phyloP scores from a whole-genome alignment of 805 yeast genomes.

The Metschnikowia vanudenii region DNA sequence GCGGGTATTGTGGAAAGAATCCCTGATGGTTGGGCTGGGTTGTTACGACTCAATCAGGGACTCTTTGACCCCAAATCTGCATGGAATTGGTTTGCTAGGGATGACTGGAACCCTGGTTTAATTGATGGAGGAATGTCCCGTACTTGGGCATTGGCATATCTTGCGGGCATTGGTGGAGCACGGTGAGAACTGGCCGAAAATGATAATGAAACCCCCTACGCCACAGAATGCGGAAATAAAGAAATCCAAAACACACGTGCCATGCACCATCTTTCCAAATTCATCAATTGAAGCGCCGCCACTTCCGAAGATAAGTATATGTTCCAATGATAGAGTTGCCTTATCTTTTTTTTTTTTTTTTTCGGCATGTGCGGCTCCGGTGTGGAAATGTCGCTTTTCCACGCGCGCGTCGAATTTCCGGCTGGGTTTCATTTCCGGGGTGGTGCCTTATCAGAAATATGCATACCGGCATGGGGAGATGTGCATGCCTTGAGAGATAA shows the following conservation, averaged over 20 bases:
- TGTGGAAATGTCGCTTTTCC: too few relatives aligned
- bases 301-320: too few relatives aligned
- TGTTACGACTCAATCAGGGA: constrained; percentile 72
- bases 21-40: constrained; percentile 70
- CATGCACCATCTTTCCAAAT: too few relatives aligned
- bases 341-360: too few relatives aligned
- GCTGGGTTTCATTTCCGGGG: not conserved
- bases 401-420: too few relatives aligned
- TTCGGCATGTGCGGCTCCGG: too few relatives aligned
- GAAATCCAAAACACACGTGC: too few relatives aligned
- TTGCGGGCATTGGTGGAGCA: constrained; percentile 50
- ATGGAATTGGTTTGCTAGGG: constrained; percentile 46
- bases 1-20: constrained; percentile 44
- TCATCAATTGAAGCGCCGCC: too few relatives aligned
- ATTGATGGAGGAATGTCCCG: constrained; percentile 84
- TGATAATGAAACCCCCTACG: too few relatives aligned
- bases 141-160: constrained; percentile 81
- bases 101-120: constrained; percentile 50
- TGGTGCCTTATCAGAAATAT: constrained; percentile 3
- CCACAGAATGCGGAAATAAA: too few relatives aligned
- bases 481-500: not conserved
- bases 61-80: constrained; percentile 60
- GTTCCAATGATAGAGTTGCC: too few relatives aligned
- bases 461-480: constrained; percentile 3
- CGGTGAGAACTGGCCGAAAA: not conserved